phyloP scores from a whole-genome alignment of 495 filamentous ascomycete genomes.

The Pyrenopolyporus hunteri region DNA sequence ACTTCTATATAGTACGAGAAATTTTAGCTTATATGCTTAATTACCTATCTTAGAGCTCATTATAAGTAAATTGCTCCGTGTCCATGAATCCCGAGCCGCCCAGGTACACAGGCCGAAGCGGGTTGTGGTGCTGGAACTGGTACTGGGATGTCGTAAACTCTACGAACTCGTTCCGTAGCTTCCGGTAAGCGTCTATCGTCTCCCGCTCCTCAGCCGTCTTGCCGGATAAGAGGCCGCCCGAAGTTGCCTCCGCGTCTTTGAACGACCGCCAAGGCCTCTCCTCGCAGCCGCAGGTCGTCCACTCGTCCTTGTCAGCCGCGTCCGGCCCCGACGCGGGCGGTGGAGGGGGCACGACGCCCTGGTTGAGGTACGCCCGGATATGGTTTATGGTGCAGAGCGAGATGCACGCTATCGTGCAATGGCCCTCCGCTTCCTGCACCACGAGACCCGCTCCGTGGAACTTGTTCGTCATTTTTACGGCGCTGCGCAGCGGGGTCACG shows the following conservation, averaged over 20 bases:
- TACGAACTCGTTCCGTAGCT: conserved; percentile 10
- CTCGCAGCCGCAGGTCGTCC: conserved; percentile 48
- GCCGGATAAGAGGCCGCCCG: not conserved
- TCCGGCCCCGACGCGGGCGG: conserved; percentile 43
- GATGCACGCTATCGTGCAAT: conserved; percentile 48
- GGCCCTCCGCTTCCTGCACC: conserved; percentile 52
- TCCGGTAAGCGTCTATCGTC: conserved; percentile 9
- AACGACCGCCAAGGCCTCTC: conserved; percentile 44
- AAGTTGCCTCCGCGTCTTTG: not conserved
- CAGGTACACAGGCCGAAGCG: not conserved
- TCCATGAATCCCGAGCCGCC: not conserved
- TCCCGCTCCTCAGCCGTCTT: conserved; percentile 19
- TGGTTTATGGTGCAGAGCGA: conserved; percentile 49
- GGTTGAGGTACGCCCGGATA: conserved; percentile 47
- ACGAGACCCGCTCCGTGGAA: conserved; percentile 55
- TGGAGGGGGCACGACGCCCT: conserved; percentile 49
- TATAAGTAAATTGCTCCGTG: conserved; percentile 2
- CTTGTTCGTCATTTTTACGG: conserved; percentile 56
- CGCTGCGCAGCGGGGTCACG: conserved; percentile 61
- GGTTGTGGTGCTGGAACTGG: conserved; percentile 7
- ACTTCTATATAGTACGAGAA: too few relatives aligned
- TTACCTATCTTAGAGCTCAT: too few relatives aligned
- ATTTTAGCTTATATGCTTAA: too few relatives aligned
- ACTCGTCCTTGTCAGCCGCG: conserved; percentile 41
- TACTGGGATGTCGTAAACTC: conserved; percentile 1